These are phyloP conservation scores for Lactifluus subvellereus DNA, from an alignment of 768 basidiomycete genomes.

Conservation along the genomic window DNA sequence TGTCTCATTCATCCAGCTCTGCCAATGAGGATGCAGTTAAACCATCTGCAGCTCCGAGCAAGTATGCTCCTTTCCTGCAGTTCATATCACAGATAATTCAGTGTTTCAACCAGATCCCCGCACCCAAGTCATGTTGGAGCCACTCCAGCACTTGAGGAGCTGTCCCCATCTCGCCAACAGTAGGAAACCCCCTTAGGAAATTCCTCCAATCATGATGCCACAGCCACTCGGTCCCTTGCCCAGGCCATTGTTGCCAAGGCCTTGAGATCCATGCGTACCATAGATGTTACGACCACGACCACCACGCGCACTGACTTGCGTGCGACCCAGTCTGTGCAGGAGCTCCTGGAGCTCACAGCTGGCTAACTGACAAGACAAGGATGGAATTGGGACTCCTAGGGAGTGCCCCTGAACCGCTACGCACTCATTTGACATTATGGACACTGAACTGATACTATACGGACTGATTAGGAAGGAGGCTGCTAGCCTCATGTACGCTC, in stretches of 20 bases:
- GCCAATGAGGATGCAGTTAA: background rate
- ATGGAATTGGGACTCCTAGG: too few species aligned
- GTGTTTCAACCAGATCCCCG: background rate
- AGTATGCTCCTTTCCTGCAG: background rate
- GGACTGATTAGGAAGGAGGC: too few species aligned
- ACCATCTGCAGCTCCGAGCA: background rate
- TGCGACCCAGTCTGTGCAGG: too few species aligned
- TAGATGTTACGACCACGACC: too few species aligned
- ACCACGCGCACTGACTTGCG: too few species aligned
- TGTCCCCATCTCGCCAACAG: background rate
- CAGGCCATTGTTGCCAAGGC: background rate
- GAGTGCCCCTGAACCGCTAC: too few species aligned
- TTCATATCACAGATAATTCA: background rate
- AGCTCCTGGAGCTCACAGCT: too few species aligned
- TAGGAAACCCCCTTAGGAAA: background rate
- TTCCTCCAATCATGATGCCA: background rate
- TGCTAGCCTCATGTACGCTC: too few species aligned
- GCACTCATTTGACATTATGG: too few species aligned
- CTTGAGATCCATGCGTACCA: background rate
- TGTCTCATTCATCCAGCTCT: background rate
- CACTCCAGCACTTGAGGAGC: background rate
- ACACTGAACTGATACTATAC: too few species aligned
- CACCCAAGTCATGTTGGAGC: background rate
- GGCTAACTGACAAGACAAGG: too few species aligned
- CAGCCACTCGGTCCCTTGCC: background rate